Base-by-base conservation (phyloP, 345 rosid genomes). In the Eucalyptus globulus region DNA sequence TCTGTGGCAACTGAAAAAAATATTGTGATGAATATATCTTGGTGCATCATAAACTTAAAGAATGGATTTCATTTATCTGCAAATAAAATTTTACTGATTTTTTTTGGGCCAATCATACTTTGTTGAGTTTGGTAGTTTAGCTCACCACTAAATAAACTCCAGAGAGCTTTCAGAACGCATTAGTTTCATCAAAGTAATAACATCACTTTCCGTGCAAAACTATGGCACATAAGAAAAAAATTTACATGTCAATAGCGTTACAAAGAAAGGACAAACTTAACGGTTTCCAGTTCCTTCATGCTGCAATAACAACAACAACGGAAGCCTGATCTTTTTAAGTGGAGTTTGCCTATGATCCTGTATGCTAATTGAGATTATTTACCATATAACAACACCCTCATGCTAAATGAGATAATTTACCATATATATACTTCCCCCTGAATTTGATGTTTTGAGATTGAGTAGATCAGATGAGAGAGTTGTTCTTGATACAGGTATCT, bases 401-500 rank as follows among this genome's bases (percentile, higher is more conserved):
- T 37, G 27, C 83, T 76, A 76, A 76, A 76, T 76, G 83, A 76
- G 83, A 76, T 37, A 43, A 76, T 37, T 76, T 76, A 4, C 83
- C 14, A 37, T 21, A 21, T 72, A 72, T 72, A 5, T 72, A 76
- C 83, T 76, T 76, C 83, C 83, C 14, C 47, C 47, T 11, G 43
- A 17, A 12, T 87, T 47, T 62, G 26, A 49, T 34, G 9, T 67
- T 51, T 49, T 60, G n/a, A 83, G 43, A 43, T 29, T 89, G 37
- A 24, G 37, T 86, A 26, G 85, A 21, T 40, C 51, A 53, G 49
- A 19, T 31, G 44, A 87, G 17, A 19, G 86, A 62, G 22, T 67
- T 87, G 19, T 14, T 89, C 88, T 87, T 90, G 89, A 16, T 40
- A 86, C 91, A 95, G 99, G 96, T 94, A 34, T 93, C 90, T 89